phyloP scores from a whole-genome alignment of 306 rosid genomes.

The Quercus parvula region DNA sequence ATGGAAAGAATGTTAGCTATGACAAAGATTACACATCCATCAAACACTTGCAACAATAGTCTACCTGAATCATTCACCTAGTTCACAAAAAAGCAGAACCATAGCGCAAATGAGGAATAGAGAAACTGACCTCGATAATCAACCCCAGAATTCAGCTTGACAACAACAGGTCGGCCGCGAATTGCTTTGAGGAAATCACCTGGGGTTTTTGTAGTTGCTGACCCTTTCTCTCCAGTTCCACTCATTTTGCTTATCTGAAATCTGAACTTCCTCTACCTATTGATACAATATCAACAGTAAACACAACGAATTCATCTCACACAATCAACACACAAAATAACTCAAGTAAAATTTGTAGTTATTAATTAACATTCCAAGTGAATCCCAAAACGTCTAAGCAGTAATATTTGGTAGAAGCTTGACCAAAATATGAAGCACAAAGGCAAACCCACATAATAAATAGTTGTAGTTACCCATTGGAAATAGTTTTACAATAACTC shows the following conservation, averaged over 20 bases:
- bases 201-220: slow-evolving; percentile 75
- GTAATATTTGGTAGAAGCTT: background rate
- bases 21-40: background rate
- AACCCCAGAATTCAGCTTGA: slow-evolving; percentile 88
- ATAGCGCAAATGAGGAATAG: background rate
- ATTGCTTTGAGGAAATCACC: slow-evolving; percentile 92
- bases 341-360: background rate
- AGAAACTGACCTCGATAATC: slow-evolving; percentile 70
- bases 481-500: too few relatives aligned
- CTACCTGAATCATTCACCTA: background rate
- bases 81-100: background rate
- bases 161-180: slow-evolving; percentile 93
- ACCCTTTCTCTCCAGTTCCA: slow-evolving; percentile 62
- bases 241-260: slow-evolving; percentile 35
- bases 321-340: background rate
- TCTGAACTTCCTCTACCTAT: slow-evolving; percentile 1
- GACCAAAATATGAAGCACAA: background rate
- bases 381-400: background rate
- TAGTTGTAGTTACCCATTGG: too few relatives aligned
- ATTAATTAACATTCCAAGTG: background rate
- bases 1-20: background rate
- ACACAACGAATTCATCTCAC: background rate
- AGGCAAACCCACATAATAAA: background rate
- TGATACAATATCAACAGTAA: background rate
- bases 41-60: background rate